A percentile compares a stretch with the other conserved stretches of the same genome.
Conservation (phyloP, 2,329 filamentous ascomycete species). For the Chaetomiaceae sp. region DNA sequence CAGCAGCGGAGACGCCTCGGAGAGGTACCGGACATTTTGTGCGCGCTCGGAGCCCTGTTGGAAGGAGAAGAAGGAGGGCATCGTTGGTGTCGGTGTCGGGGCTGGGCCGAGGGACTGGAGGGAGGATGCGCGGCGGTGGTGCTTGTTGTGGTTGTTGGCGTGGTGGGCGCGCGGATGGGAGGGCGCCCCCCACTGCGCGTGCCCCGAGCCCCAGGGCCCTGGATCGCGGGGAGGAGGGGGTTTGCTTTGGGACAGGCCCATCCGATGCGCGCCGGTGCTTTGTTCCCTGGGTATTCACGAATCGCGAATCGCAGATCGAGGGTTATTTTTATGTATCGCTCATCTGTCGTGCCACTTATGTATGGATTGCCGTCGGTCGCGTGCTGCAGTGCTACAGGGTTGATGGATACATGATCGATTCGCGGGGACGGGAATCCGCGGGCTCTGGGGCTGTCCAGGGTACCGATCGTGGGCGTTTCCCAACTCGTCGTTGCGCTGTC, state of each 20-base stretch:
- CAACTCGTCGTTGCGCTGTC: background rate
- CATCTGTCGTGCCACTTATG: background rate
- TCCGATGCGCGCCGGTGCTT: background rate
- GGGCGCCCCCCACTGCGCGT: background rate
- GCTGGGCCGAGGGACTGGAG: background rate
- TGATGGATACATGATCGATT: conserved; percentile 7
- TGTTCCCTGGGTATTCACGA: too few species aligned
- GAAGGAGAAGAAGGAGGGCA: conserved; percentile 63
- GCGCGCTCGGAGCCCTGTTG: conserved; percentile 56
- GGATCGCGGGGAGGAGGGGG: conserved; percentile 1
- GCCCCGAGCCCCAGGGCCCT: background rate
- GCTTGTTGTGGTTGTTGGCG: background rate
- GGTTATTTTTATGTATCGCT: too few species aligned
- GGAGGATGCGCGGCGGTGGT: background rate
- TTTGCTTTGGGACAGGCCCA: conserved; percentile 15
- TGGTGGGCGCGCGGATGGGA: background rate
- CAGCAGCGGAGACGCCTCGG: conserved; percentile 54
- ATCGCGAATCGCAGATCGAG: too few species aligned
- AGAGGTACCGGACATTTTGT: conserved; percentile 40
- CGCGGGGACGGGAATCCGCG: background rate
- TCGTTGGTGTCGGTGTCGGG: background rate
- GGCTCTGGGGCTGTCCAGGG: background rate
- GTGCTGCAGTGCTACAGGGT: conserved; percentile 9
- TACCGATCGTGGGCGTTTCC: background rate
- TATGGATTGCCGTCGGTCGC: background rate